Evolutionary conservation across 2,329 filamentous ascomycete species (phyloP).

Genomic region (Botrytis porri): DNA sequence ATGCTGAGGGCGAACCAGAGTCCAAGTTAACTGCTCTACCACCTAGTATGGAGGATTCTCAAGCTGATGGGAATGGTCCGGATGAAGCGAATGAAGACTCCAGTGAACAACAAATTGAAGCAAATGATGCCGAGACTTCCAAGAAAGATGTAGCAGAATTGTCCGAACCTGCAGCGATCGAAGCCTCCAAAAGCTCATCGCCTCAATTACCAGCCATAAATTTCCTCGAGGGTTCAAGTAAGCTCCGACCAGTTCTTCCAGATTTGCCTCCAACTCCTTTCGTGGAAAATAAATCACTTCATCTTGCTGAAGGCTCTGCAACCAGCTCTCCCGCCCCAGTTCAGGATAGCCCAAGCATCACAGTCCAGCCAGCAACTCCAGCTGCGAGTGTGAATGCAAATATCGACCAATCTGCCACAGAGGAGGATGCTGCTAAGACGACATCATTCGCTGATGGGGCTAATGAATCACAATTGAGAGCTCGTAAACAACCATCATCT

Average conservation of each 20-base stretch:
- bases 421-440: conserved; percentile 25
- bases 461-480: conserved; percentile 26
- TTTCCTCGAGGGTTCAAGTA: neutral
- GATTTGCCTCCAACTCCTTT: conserved; percentile 23
- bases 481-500: conserved; percentile 27
- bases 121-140: neutral
- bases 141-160: neutral
- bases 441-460: conserved; percentile 28
- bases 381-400: conserved; percentile 20
- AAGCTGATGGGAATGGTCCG: neutral
- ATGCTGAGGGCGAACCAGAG: conserved; percentile 25
- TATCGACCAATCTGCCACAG: conserved; percentile 16
- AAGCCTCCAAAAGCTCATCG: neutral
- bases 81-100: neutral
- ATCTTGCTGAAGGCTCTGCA: conserved; percentile 3
- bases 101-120: neutral
- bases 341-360: conserved; percentile 26
- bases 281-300: conserved; percentile 24
- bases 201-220: neutral
- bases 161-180: neutral
- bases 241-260: conserved; percentile 5
- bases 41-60: neutral
- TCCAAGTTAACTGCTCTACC: conserved; percentile 13
- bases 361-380: conserved; percentile 30
- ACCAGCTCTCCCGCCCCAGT: conserved; percentile 5